Percentiles rank a stretch among this genome's conserved stretches.
phyloP scores from a whole-genome alignment of 2,329 filamentous ascomycete species.

The Xylariaceae sp. region DNA sequence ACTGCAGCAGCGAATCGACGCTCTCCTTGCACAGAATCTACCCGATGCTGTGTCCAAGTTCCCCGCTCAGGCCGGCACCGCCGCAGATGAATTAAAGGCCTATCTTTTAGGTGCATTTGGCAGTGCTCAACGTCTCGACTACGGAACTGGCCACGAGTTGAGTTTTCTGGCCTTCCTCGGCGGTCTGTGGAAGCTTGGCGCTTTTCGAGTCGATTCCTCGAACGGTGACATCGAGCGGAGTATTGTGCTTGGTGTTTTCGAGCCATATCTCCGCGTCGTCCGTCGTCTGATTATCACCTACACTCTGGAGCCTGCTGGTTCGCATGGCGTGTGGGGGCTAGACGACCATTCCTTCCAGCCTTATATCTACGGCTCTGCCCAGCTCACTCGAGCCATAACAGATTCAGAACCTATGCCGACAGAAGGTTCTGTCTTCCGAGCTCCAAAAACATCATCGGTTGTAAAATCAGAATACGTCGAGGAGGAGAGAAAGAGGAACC shows the following conservation, averaged over 20 bases:
- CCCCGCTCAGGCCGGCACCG: slow-evolving; percentile 36
- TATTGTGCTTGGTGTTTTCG: slow-evolving; percentile 77
- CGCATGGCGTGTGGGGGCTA: slow-evolving; percentile 97
- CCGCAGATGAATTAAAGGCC: slow-evolving; percentile 64
- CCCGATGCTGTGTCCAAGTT: slow-evolving; percentile 35
- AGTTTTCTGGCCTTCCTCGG: slow-evolving; percentile 91
- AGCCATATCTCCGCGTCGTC: slow-evolving; percentile 71
- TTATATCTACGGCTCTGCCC: slow-evolving; percentile 93
- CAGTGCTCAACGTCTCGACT: slow-evolving; percentile 84
- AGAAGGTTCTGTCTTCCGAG: slow-evolving; percentile 70
- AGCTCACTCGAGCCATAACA: slow-evolving; percentile 72
- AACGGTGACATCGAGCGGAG: slow-evolving; percentile 64
- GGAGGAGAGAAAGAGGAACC: slow-evolving; percentile 61
- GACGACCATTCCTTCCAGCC: slow-evolving; percentile 94
- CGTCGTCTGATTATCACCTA: slow-evolving; percentile 84
- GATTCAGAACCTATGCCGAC: slow-evolving; percentile 61
- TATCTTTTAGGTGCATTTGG: slow-evolving; percentile 88
- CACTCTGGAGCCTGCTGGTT: slow-evolving; percentile 89
- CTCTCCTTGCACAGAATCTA: slow-evolving; percentile 55
- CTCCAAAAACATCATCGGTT: slow-evolving; percentile 70
- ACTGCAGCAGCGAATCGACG: slow-evolving; percentile 56
- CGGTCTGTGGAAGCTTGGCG: slow-evolving; percentile 84
- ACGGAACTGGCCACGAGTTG: slow-evolving; percentile 92
- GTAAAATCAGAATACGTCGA: slow-evolving; percentile 61
- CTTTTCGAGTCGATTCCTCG: slow-evolving; percentile 57